Base-by-base conservation (phyloP, 177 flowering plant species). In the Vitis hybrid region DNA sequence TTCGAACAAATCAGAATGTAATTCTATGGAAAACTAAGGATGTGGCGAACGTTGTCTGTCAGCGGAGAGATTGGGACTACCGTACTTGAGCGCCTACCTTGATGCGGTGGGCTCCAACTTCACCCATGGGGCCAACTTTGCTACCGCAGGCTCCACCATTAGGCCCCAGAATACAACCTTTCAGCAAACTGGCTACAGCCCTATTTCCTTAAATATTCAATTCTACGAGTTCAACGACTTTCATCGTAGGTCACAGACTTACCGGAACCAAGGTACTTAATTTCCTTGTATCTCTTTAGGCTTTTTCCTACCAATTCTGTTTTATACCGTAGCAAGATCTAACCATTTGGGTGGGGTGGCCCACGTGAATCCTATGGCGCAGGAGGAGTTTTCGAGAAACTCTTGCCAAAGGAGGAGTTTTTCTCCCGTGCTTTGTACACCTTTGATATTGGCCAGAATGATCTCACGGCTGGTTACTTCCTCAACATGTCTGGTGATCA, bases 381-480 rank as follows among this genome's bases (percentile, higher is more conserved):
- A 89, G 98, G 87, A 1, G 88, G 83, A 11, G 81, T 92, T 16
- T 92, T 70, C 56, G 63, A 64, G 72, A 62, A 66, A 12, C 68
- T 92, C 68, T 5, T 94, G 82, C 97, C 97, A 0, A 75, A 79
- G 61, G 72, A 59, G 12, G 84, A 90, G 31, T 66, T 68, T 64
- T 94, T 92, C 75, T 74, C 85, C 1, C 63, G 60, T 0, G 96
- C 90, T 2, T 72, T 94, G 59, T 94, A 92, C 85, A 91, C 97
- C 1, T 88, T 90, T 26, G 98, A 94, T 62, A 91, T 94, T 14
- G 98, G 98, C 11, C 98, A 92, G 55, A 94, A 94, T 58, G 98
- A 94, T 73, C 86, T 94, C 22, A 87, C 92, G 0, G 79, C 89
- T 15, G 90, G 95, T 3, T 86, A 78, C 63, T 84, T 83, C 70